Base-by-base conservation (phyloP, 2,329 filamentous ascomycete genomes). In the Colletotrichum plurivorum region DNA sequence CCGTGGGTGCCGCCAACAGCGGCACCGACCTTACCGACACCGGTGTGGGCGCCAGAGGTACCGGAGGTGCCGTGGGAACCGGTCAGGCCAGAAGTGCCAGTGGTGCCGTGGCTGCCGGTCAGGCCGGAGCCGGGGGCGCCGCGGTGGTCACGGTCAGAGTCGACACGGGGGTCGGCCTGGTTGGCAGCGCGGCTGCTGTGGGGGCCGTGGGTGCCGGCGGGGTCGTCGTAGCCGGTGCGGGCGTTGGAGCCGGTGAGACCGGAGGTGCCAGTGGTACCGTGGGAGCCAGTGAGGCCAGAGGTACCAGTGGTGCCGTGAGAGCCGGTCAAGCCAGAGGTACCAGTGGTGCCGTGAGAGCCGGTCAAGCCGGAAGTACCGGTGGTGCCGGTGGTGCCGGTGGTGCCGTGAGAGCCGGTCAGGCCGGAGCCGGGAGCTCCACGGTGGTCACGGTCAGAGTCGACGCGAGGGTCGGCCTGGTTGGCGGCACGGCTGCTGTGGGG, bases 91-190 rank as follows among this genome's bases (percentile, higher is more conserved):
- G 70, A 58, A 46, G 71, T 73, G 27, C 72, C 65, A 31, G 52
- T 31, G 16, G 66, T 63, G 45, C 57, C 63, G 25, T 72, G 68
- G 67, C 71, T 56, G 20, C 71, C 72, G 4, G 72, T 67, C 52
- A 68, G 64, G 61, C 69, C 71, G 48, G 76, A 43, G 71, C 70
- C 66, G 16, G 66, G 45, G n/a, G 41, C 55, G 10, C 55, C 55
- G 53, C 55, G 55, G 55, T 80, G 77, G 61, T 85, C 84, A 15
- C 84, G 79, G 73, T 89, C 85, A 4, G 84, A 86, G 75, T 89
- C 87, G 59, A 88, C 80, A n/a, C 85, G 79, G 20, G 87, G 86
- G 71, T 89, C 87, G 2, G 76, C 51, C 74, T 87, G 87, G 81
- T 89, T 89, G 22, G 79, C 72, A 16, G 83, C 10, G 67, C 85